Evolutionary conservation across 2,329 filamentous ascomycete genomes (phyloP), one percentile per base, ranked within the genome.

Genomic region (Stagonosporopsis cucurbitacearum): DNA sequence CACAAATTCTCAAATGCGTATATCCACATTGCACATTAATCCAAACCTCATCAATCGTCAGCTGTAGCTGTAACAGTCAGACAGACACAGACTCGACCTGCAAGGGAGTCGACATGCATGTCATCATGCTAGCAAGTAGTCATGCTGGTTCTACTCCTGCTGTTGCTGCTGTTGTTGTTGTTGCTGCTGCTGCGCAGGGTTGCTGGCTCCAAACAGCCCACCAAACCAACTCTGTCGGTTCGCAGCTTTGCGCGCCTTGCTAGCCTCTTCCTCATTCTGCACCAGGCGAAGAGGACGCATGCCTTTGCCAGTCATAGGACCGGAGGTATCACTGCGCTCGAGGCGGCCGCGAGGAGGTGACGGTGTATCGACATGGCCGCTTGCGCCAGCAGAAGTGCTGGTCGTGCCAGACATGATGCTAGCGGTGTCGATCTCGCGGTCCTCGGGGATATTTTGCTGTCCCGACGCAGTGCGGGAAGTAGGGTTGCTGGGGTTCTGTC

Each of bases 231-330:
- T 79, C 11, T 66, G 72, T 19, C 80, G 64, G 57, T 81, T 82
- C 12, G 75, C 77, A 32, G 73, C 73, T 56, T 80, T 80, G 50
- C 73, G 68, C 7, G 74, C 76, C 49, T 70, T 67, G 40, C 69
- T 70, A 2, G 70, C 71, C 37, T 74, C 70, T 22, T 75, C 74
- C 19, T 79, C 77, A 54, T 96, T 91, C 76, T 95, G 90, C 42
- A 98, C 92, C 26, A 99, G 82, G 15, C 94, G 84, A 62, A 99
- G 80, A 6, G 94, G 94, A 32, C 93, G 85, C 55, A 96, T 87
- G 76, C 95, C 95, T 69, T 88, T 80, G 36, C 80, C 80, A 22
- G 79, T 78, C 78, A 82, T 81, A 17, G 79, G 71, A 13, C 75
- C 75, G 3, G 64, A 59, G 12, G 65, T 67, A 13, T 67, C 65